These are phyloP conservation scores for Santalum album DNA, from an alignment of 164 flowering plant genomes.

Conservation along the genomic window DNA sequence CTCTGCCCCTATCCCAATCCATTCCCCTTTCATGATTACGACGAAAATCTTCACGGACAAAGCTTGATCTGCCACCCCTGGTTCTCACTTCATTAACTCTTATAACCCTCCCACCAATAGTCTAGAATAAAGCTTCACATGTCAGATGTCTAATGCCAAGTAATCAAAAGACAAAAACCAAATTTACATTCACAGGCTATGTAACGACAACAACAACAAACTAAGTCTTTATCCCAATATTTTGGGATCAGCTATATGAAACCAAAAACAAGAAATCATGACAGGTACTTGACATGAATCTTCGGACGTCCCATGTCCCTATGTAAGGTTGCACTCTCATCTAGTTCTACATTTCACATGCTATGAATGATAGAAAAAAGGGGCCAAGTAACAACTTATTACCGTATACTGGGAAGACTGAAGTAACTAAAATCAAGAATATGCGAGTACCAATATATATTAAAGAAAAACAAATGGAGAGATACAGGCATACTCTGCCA, in stretches of 20 bases:
- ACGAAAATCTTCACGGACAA: slow-evolving; percentile 35
- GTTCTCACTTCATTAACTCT: slow-evolving; percentile 76
- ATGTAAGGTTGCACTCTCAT: too few species aligned
- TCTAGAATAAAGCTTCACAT: slow-evolving; percentile 32
- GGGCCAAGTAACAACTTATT: not conserved
- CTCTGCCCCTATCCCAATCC: slow-evolving; percentile 45
- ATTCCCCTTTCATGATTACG: slow-evolving; percentile 31
- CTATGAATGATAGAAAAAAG: not conserved
- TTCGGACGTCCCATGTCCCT: too few species aligned
- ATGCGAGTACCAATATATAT: not conserved
- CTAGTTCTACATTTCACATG: not conserved
- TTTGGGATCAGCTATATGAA: too few species aligned
- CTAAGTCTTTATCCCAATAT: too few species aligned
- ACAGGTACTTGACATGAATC: too few species aligned
- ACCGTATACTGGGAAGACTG: not conserved
- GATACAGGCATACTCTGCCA: slow-evolving; percentile 60
- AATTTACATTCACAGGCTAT: not conserved
- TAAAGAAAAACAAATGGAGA: not conserved
- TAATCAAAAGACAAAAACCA: not conserved
- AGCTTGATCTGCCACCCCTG: slow-evolving; percentile 49
- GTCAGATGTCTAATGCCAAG: slow-evolving; percentile 12
- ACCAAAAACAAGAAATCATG: not conserved
- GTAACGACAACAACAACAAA: too few species aligned
- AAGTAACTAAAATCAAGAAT: not conserved
- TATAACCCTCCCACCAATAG: slow-evolving; percentile 71